A percentile compares a stretch with the other conserved stretches of the same genome.
Conservation (phyloP, 495 filamentous ascomycete species). For the Tuber melanosporum region DNA sequence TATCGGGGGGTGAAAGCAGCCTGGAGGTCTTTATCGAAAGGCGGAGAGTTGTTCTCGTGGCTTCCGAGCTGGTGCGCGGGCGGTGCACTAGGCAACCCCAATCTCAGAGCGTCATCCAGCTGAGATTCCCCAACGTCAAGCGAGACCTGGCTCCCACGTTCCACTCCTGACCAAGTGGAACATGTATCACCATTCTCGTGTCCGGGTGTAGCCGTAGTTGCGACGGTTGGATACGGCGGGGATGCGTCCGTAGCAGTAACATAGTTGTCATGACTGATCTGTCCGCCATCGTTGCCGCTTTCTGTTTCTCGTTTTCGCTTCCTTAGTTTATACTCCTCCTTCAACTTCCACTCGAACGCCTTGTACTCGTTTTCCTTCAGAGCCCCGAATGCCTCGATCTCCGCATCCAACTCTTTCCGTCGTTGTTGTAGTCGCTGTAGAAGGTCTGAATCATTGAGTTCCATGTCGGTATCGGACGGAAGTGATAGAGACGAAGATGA, state of each 20-base stretch:
- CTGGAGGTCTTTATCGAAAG: slow-evolving; percentile 41
- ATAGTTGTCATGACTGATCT: slow-evolving; percentile 9
- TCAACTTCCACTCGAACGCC: slow-evolving; percentile 28
- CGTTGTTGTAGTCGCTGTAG: slow-evolving; percentile 29
- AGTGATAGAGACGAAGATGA: slow-evolving; percentile 7
- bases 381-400: slow-evolving; percentile 38
- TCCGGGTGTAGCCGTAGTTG: slow-evolving; percentile 17
- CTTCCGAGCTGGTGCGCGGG: slow-evolving; percentile 20
- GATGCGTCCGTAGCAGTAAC: slow-evolving; percentile 19
- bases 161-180: slow-evolving; percentile 9
- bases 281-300: slow-evolving; percentile 8
- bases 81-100: slow-evolving; percentile 19
- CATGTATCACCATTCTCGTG: slow-evolving; percentile 3
- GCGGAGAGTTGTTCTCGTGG: slow-evolving; percentile 26
- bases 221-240: slow-evolving; percentile 8
- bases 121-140: slow-evolving; percentile 29
- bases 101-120: slow-evolving; percentile 29
- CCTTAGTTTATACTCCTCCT: slow-evolving; percentile 21
- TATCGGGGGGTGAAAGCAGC: slow-evolving; percentile 40
- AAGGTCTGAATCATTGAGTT: slow-evolving; percentile 30
- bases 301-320: slow-evolving; percentile 22
- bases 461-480: slow-evolving; percentile 9
- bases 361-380: slow-evolving; percentile 38
- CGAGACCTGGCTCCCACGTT: slow-evolving; percentile 20
- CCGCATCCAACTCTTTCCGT: slow-evolving; percentile 37